Percentiles rank a stretch among this genome's conserved stretches.
Conservation (phyloP, 2,329 filamentous ascomycete genomes). For the Botrytis aclada region DNA sequence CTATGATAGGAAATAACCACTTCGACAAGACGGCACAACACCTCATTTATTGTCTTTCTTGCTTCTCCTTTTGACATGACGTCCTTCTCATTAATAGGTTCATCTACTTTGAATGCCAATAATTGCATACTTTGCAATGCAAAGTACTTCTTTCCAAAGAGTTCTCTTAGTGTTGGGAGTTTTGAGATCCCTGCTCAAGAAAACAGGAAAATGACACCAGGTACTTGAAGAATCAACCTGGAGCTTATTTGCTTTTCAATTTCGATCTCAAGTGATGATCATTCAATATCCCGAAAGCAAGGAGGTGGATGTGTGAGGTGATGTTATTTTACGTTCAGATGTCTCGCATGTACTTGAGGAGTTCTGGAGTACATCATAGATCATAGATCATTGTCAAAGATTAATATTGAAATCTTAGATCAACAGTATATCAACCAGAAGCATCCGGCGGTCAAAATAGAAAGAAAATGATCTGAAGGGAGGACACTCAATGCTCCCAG, state of each 20-base stretch:
- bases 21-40: not conserved
- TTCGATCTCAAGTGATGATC: no score
- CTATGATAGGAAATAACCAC: not conserved
- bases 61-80: not conserved
- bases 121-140: not conserved
- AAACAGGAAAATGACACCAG: not conserved
- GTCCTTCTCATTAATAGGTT: not conserved
- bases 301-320: not conserved
- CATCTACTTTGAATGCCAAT: not conserved
- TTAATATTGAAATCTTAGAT: not conserved
- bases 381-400: no score
- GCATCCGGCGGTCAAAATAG: not conserved
- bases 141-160: no score
- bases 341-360: not conserved
- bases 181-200: not conserved
- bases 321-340: not conserved
- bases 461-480: not conserved
- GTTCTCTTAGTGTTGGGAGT: no score
- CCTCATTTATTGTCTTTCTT: not conserved
- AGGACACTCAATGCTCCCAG: no score
- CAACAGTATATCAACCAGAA: not conserved
- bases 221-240: not conserved
- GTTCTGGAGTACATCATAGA: not conserved
- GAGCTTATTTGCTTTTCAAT: not conserved
- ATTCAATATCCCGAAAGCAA: no score